A percentile compares a stretch with the other conserved stretches of the same genome.
Conservation (phyloP, 129 eudicot species). For the Flaveria ramosissima region DNA sequence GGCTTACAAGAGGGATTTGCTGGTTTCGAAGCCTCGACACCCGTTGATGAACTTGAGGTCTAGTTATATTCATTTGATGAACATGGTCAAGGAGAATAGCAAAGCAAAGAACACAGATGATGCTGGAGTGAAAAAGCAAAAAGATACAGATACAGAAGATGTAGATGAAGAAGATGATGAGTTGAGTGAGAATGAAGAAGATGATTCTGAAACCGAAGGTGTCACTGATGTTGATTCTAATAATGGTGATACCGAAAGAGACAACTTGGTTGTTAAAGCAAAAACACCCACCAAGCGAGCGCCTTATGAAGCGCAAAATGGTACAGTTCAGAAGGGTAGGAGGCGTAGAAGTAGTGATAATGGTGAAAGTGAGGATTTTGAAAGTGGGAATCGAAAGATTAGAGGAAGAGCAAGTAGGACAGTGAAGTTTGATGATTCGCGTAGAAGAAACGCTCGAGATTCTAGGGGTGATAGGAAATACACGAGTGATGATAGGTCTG, state of each 20-base stretch:
- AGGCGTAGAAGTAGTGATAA: constrained; percentile 15
- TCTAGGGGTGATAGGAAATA: constrained; percentile 25
- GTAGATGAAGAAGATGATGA: constrained; percentile 43
- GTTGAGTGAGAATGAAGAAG: constrained; percentile 36
- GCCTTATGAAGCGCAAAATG: constrained; percentile 12
- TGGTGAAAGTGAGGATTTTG: constrained; percentile 12
- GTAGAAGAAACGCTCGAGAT: constrained; percentile 30
- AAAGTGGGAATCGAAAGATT: constrained; percentile 7
- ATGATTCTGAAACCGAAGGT: constrained; percentile 28
- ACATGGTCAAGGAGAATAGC: constrained; percentile 45
- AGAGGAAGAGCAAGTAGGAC: constrained; percentile 22
- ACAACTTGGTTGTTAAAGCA: background rate
- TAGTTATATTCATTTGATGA: constrained; percentile 72
- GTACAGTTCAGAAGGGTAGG: constrained; percentile 11
- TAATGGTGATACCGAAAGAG: background rate
- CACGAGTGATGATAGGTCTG: constrained; percentile 15
- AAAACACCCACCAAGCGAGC: constrained; percentile 18
- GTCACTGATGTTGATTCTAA: constrained; percentile 32
- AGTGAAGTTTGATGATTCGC: constrained; percentile 22
- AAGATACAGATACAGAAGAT: constrained; percentile 10
- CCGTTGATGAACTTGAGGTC: constrained; percentile 74
- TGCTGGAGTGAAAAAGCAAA: constrained; percentile 27
- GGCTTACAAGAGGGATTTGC: constrained; percentile 72
- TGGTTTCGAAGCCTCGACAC: constrained; percentile 47
- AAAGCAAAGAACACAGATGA: constrained; percentile 37